Percentiles rank a stretch among this genome's conserved stretches.
Conservation (phyloP, 2,329 filamentous ascomycete genomes). For the Tolypocladium inflatum region DNA sequence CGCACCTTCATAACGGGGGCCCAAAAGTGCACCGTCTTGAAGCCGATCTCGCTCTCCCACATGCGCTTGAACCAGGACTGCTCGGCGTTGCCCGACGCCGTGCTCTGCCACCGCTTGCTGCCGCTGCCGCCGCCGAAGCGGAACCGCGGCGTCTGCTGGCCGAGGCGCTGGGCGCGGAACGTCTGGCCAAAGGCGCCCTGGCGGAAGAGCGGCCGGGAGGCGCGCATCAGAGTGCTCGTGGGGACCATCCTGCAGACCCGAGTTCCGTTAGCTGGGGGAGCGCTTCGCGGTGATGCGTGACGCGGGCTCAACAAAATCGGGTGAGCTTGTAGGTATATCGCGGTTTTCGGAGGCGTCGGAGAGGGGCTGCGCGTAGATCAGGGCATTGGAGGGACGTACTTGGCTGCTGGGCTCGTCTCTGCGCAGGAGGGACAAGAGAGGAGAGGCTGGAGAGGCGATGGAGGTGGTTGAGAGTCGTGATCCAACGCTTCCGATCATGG, state of each 20-base stretch:
- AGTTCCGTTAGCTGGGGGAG: neutral
- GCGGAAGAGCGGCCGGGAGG: conserved; percentile 46
- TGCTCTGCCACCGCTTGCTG: conserved; percentile 61
- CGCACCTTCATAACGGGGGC: conserved; percentile 79
- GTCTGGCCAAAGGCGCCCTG: conserved; percentile 36
- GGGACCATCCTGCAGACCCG: conserved; percentile 28
- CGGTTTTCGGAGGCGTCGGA: neutral
- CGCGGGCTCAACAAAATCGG: neutral
- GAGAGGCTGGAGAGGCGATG: neutral
- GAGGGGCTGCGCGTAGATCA: neutral
- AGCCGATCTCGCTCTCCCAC: conserved; percentile 71
- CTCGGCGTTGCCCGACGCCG: conserved; percentile 40
- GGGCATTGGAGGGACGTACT: neutral
- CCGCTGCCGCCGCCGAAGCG: conserved; percentile 26
- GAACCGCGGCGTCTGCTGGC: conserved; percentile 12
- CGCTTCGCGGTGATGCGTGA: neutral
- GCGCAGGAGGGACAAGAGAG: neutral
- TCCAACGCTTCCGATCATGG: neutral
- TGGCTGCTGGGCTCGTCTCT: neutral
- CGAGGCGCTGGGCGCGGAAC: conserved; percentile 31
- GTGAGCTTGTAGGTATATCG: too few species aligned
- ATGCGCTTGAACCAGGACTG: conserved; percentile 62
- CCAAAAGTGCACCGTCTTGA: conserved; percentile 99
- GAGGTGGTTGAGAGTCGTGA: neutral
- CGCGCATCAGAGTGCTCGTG: conserved; percentile 41